These are phyloP conservation scores for Ascoidea rubescens DNA, from an alignment of 805 yeast species.

Conservation along the genomic window DNA sequence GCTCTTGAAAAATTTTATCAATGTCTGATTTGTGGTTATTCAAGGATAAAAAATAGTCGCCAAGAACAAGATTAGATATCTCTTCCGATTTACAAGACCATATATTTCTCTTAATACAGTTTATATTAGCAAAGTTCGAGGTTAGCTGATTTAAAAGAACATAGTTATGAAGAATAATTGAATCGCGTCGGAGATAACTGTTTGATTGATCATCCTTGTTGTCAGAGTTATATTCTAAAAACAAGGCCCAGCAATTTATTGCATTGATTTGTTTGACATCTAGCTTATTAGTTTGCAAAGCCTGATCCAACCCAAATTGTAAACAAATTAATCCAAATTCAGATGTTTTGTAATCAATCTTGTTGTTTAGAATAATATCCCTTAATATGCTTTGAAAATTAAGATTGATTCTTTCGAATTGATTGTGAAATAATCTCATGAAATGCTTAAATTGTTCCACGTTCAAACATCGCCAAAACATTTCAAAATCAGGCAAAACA, in stretches of 20 bases:
- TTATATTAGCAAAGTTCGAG: neutral
- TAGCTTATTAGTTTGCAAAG: constrained; percentile 6
- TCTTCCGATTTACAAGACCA: neutral
- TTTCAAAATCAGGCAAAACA: constrained; percentile 46
- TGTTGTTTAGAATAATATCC: constrained; percentile 24
- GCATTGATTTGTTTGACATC: too few species aligned
- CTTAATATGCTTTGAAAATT: constrained; percentile 19
- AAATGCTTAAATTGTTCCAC: constrained; percentile 20
- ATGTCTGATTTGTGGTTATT: too few species aligned
- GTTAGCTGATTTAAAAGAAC: neutral
- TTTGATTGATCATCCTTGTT: neutral
- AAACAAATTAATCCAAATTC: constrained; percentile 30
- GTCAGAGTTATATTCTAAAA: neutral
- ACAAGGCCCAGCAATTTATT: neutral
- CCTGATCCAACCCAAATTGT: constrained; percentile 28
- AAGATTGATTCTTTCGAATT: constrained; percentile 17
- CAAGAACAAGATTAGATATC: neutral
- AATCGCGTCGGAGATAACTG: neutral
- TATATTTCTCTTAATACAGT: too few species aligned
- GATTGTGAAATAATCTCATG: constrained; percentile 13
- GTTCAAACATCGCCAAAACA: constrained; percentile 23
- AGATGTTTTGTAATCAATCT: constrained; percentile 20
- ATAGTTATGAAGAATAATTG: neutral
- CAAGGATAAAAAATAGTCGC: too few species aligned
- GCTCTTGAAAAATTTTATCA: neutral